phyloP scores from a whole-genome alignment of 257 asterid genomes.

The Solanum chilense region DNA sequence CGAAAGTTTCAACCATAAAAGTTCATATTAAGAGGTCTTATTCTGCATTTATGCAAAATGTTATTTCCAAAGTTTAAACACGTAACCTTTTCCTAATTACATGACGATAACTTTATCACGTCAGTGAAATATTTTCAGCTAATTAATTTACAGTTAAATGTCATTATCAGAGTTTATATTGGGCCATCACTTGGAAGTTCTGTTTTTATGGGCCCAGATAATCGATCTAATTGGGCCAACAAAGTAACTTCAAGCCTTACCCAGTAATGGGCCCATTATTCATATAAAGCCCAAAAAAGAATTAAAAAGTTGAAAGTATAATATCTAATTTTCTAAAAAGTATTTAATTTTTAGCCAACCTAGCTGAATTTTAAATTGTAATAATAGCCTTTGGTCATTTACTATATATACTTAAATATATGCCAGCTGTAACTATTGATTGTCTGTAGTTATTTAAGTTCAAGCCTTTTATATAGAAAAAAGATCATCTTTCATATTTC shows the following conservation, averaged over 20 bases:
- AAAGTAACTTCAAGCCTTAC: background rate
- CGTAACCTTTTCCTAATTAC: fast-evolving
- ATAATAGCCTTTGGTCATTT: background rate
- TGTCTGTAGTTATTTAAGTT: background rate
- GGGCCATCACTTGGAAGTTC: background rate
- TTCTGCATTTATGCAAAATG: fast-evolving
- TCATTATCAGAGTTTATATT: background rate
- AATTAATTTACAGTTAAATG: background rate
- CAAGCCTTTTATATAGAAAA: background rate
- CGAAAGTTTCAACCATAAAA: background rate
- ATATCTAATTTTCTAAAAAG: background rate
- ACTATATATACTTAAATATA: background rate
- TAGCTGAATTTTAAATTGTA: background rate
- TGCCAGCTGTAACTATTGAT: background rate
- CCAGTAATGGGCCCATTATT: background rate
- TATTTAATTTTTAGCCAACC: background rate
- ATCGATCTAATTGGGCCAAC: background rate
- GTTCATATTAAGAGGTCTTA: fast-evolving
- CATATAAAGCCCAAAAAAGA: background rate
- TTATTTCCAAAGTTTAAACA: background rate
- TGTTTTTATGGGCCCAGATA: background rate
- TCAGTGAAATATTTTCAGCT: background rate
- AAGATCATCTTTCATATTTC: too few species aligned
- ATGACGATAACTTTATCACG: background rate
- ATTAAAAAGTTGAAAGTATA: background rate